These are phyloP conservation scores for Syzygium aqueum DNA, from an alignment of 345 rosid genomes.

Conservation along the genomic window DNA sequence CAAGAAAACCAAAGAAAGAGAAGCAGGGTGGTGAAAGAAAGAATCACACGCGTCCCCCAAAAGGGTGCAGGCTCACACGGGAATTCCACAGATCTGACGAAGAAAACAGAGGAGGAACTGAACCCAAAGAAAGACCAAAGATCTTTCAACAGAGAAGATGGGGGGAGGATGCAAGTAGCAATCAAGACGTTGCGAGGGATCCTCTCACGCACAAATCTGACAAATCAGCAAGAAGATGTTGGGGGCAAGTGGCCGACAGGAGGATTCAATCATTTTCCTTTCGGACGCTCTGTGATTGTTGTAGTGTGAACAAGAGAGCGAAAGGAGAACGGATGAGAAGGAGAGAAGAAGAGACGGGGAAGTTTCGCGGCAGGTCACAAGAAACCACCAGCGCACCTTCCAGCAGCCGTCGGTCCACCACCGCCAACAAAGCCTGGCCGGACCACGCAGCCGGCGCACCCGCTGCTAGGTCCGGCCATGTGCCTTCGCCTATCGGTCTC, in stretches of 20 bases:
- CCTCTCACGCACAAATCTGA: too few relatives aligned
- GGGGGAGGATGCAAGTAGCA: background rate
- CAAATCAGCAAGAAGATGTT: background rate
- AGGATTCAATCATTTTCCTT: background rate
- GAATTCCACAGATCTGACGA: background rate
- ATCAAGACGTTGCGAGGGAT: background rate
- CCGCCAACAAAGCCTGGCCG: background rate
- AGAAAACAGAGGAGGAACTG: background rate
- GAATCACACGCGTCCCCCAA: background rate
- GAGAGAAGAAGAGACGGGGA: background rate
- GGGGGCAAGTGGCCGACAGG: background rate
- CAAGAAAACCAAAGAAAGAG: background rate
- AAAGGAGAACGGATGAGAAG: background rate
- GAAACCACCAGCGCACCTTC: background rate
- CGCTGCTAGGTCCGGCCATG: background rate
- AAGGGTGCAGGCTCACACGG: background rate
- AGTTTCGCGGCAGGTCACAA: background rate
- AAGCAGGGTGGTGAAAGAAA: background rate
- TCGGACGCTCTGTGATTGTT: background rate
- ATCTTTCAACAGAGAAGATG: background rate
- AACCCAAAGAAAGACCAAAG: background rate
- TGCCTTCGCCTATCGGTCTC: background rate
- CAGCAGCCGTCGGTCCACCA: background rate
- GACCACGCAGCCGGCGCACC: background rate
- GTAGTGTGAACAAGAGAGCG: background rate